Evolutionary conservation across 331 rosid genomes (phyloP).

Genomic region (Prunus yedoensis): DNA sequence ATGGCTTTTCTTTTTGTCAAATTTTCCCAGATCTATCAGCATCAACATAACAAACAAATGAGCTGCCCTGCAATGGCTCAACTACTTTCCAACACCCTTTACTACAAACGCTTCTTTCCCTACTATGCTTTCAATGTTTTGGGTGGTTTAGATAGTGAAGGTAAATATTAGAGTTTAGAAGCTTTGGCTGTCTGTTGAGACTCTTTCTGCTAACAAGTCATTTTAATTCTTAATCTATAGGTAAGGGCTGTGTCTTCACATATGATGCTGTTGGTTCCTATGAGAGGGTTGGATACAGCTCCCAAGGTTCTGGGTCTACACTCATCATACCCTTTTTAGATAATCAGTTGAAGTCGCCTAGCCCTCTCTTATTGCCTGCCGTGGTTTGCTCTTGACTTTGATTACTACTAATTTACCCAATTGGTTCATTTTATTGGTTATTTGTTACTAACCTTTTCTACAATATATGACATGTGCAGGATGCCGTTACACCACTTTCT

Average conservation of each 20-base stretch:
- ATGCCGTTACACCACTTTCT: constrained; percentile 86
- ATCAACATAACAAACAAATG: constrained; percentile 98
- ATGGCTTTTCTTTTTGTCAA: neutral
- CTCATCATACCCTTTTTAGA: constrained; percentile 88
- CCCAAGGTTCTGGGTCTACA: constrained; percentile 96
- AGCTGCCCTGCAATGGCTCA: constrained; percentile 99
- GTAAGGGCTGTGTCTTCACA: constrained; percentile 96
- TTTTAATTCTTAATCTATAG: constrained; percentile 31
- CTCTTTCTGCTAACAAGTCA: neutral
- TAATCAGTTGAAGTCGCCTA: constrained; percentile 88
- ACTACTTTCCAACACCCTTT: constrained; percentile 85
- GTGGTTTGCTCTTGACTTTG: constrained; percentile 40
- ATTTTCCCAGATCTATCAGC: constrained; percentile 71
- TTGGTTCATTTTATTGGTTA: constrained; percentile 10
- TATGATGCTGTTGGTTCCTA: constrained; percentile 98
- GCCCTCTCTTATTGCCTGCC: constrained; percentile 88
- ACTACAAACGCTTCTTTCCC: constrained; percentile 93
- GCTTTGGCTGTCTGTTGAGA: constrained; percentile 2
- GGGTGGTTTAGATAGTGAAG: constrained; percentile 93
- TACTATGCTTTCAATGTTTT: constrained; percentile 88
- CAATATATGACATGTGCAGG: constrained; percentile 41
- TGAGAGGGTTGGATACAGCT: constrained; percentile 89
- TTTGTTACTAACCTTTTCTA: neutral
- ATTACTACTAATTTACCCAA: constrained; percentile 14
- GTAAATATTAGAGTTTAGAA: constrained; percentile 34